These are phyloP conservation scores for Ceratocystis eucalypticola DNA, from an alignment of 2,329 filamentous ascomycete species.

Conservation along the genomic window DNA sequence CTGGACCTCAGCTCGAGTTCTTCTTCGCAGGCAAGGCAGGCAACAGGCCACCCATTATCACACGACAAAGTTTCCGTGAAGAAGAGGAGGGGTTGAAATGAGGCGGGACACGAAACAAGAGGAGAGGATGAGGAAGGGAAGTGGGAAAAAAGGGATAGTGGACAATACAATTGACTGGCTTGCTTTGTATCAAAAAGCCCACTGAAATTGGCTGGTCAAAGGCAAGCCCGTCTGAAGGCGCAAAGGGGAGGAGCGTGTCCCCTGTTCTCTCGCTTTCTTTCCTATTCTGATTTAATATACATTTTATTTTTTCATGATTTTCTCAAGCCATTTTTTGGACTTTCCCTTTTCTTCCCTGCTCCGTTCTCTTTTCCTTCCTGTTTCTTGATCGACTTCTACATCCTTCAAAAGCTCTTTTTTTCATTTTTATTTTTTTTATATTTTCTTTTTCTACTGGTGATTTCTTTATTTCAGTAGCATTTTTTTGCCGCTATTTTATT, in stretches of 20 bases:
- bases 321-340: neutral
- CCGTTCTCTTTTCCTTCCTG: neutral
- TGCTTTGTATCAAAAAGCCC: neutral
- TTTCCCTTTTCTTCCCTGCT: neutral
- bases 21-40: too few relatives aligned
- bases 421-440: neutral
- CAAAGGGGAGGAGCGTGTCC: too few relatives aligned
- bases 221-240: neutral
- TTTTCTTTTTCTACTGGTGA: neutral
- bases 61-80: too few relatives aligned
- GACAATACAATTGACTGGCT: neutral
- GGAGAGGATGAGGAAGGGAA: too few relatives aligned
- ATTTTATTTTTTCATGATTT: neutral
- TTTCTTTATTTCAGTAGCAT: neutral
- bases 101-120: too few relatives aligned
- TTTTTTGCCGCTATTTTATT: neutral
- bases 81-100: too few relatives aligned
- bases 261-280: too few relatives aligned
- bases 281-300: too few relatives aligned
- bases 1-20: too few relatives aligned
- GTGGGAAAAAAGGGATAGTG: too few relatives aligned
- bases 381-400: neutral
- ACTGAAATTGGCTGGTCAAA: neutral
- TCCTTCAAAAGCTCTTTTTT: neutral
- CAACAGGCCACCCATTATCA: too few relatives aligned